phyloP scores from a whole-genome alignment of 305 asterid genomes.

The Fraxinus floribunda region DNA sequence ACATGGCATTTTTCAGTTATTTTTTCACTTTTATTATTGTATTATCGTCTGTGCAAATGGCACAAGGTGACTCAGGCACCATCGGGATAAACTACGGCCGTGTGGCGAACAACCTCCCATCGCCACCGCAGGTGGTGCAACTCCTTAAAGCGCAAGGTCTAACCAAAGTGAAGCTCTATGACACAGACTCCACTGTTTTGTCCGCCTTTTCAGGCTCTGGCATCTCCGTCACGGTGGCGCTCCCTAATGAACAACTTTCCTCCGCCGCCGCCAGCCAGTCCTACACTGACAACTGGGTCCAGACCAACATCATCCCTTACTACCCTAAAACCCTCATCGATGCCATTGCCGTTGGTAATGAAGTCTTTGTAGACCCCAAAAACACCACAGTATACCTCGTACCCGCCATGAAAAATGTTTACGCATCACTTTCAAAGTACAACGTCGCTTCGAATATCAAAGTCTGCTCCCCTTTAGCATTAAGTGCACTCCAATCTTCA shows the following conservation, averaged over 20 bases:
- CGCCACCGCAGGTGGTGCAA: slow-evolving; percentile 51
- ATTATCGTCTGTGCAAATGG: slow-evolving; percentile 2
- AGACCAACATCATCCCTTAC: slow-evolving; percentile 42
- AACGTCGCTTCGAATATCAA: slow-evolving; percentile 37
- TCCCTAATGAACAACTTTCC: slow-evolving; percentile 58
- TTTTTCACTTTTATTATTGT: slow-evolving; percentile 2
- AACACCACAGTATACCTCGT: slow-evolving; percentile 53
- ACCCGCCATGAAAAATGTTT: slow-evolving; percentile 61
- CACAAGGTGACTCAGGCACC: slow-evolving; percentile 32
- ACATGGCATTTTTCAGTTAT: slow-evolving; percentile 3
- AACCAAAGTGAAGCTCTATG: slow-evolving; percentile 49
- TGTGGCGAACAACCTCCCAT: slow-evolving; percentile 59
- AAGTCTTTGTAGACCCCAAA: slow-evolving; percentile 58
- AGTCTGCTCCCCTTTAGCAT: slow-evolving; percentile 59
- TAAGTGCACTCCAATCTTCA: slow-evolving; percentile 53
- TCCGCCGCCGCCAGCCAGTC: slow-evolving; percentile 49
- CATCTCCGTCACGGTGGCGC: slow-evolving; percentile 49
- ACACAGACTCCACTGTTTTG: slow-evolving; percentile 54
- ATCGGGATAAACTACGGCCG: slow-evolving; percentile 74
- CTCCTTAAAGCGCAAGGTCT: slow-evolving; percentile 58
- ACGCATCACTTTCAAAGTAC: slow-evolving; percentile 43
- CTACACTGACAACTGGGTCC: slow-evolving; percentile 54
- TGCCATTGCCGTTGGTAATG: slow-evolving; percentile 65
- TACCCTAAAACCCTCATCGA: slow-evolving; percentile 51
- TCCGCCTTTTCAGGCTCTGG: slow-evolving; percentile 52